A percentile compares a stretch with the other conserved stretches of the same genome.
These are phyloP conservation scores for Boletus reticuloceps DNA, from an alignment of 768 basidiomycete species.

Conservation along the genomic window DNA sequence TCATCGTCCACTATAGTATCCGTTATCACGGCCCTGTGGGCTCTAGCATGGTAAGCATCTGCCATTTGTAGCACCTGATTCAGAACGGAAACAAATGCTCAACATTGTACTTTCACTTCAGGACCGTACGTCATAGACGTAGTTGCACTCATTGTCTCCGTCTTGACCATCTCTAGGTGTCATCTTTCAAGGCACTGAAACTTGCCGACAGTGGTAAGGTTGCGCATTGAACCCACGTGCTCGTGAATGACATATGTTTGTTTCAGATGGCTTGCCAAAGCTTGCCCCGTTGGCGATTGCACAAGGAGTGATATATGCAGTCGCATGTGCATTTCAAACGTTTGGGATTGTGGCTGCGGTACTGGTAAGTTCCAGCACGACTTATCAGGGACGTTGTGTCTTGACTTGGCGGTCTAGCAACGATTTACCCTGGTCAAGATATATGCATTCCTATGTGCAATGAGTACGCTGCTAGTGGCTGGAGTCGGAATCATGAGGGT, in stretches of 20 bases:
- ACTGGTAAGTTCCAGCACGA: slow-evolving; percentile 39
- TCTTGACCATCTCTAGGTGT: slow-evolving; percentile 44
- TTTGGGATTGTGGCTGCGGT: slow-evolving; percentile 53
- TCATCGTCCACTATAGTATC: slow-evolving; percentile 29
- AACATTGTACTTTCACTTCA: not conserved
- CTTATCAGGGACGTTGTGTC: not conserved
- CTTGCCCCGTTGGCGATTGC: slow-evolving; percentile 56
- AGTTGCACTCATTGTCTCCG: not conserved
- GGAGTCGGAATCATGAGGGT: slow-evolving; percentile 54
- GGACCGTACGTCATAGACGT: slow-evolving; percentile 20
- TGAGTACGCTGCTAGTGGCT: slow-evolving; percentile 47
- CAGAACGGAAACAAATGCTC: not conserved
- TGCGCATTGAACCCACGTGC: not conserved
- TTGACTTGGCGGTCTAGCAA: slow-evolving; percentile 41
- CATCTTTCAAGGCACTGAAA: slow-evolving; percentile 55
- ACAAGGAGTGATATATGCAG: slow-evolving; percentile 57
- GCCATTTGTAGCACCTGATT: too few species aligned
- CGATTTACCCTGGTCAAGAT: slow-evolving; percentile 49
- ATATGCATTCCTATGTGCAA: slow-evolving; percentile 51
- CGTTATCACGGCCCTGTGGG: slow-evolving; percentile 54
- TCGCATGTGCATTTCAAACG: slow-evolving; percentile 47
- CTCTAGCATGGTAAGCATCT: slow-evolving; percentile 56
- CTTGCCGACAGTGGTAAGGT: slow-evolving; percentile 49
- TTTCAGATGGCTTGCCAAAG: slow-evolving; percentile 40
- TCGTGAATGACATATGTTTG: not conserved